phyloP scores from a whole-genome alignment of 257 asterid genomes.

The Echium plantagineum region DNA sequence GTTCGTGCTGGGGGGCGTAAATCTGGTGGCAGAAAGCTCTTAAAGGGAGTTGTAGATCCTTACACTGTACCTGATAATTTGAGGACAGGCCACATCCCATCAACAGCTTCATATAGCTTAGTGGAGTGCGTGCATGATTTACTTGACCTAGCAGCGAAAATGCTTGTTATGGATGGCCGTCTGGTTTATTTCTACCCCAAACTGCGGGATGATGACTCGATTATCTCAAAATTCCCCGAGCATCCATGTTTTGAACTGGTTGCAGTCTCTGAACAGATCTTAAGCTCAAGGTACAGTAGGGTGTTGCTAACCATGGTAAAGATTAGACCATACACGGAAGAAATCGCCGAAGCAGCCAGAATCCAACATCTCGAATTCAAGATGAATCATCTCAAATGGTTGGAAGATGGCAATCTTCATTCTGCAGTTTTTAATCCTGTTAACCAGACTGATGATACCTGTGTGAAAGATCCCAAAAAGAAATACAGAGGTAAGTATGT shows the following conservation, averaged over 20 bases:
- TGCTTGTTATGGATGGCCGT: slow-evolving; percentile 89
- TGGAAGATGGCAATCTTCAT: slow-evolving; percentile 88
- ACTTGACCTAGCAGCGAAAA: slow-evolving; percentile 82
- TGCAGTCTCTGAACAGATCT: slow-evolving; percentile 72
- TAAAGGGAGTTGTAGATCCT: slow-evolving; percentile 76
- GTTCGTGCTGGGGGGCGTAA: slow-evolving; percentile 99
- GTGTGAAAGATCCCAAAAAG: slow-evolving; percentile 47
- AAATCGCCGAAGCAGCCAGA: slow-evolving; percentile 55
- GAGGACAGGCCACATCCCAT: slow-evolving; percentile 87
- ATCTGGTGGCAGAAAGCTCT: slow-evolving; percentile 98
- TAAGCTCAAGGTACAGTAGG: slow-evolving; percentile 70
- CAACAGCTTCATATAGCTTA: slow-evolving; percentile 90
- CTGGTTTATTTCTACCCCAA: slow-evolving; percentile 92
- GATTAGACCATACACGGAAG: slow-evolving; percentile 47
- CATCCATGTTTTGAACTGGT: slow-evolving; percentile 78
- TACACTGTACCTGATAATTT: slow-evolving; percentile 87
- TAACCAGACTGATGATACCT: slow-evolving; percentile 30
- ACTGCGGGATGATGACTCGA: slow-evolving; percentile 52
- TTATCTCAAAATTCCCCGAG: slow-evolving; percentile 59
- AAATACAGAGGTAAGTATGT: slow-evolving; percentile 95
- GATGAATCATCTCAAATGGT: slow-evolving; percentile 85
- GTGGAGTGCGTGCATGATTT: slow-evolving; percentile 94
- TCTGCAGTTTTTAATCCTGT: slow-evolving; percentile 83
- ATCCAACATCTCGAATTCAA: slow-evolving; percentile 60
- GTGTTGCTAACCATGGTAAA: slow-evolving; percentile 20